A percentile compares a stretch with the other conserved stretches of the same genome.
Conservation (phyloP, 441 rosid genomes). For the Erodium texanum region DNA sequence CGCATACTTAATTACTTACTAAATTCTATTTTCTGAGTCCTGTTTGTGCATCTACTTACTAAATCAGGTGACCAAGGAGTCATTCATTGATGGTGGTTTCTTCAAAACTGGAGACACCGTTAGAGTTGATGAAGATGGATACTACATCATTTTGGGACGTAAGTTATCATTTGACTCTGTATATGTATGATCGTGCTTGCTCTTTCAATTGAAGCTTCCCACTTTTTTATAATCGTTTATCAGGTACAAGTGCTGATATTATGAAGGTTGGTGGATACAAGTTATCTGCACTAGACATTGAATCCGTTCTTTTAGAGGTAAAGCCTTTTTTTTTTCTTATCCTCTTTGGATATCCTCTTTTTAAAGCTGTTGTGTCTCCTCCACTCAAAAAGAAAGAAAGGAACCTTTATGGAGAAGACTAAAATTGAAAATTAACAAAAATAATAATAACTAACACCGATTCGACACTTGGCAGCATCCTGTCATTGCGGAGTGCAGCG, state of each 20-base stretch:
- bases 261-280: slow-evolving; percentile 98
- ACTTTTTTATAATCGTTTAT: slow-evolving; percentile 7
- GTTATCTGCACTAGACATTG: slow-evolving; percentile 87
- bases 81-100: slow-evolving; percentile 81
- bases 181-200: not conserved
- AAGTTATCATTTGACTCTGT: slow-evolving; percentile 24
- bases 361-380: slow-evolving; percentile 4
- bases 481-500: slow-evolving; percentile 73
- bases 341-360: slow-evolving; percentile 1
- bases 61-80: slow-evolving; percentile 56
- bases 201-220: slow-evolving; percentile 10
- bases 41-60: slow-evolving; percentile 13
- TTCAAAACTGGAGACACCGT: slow-evolving; percentile 96
- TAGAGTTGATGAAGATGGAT: slow-evolving; percentile 74
- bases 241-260: slow-evolving; percentile 92
- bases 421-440: not conserved
- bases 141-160: slow-evolving; percentile 87
- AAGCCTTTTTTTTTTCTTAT: slow-evolving; percentile 12
- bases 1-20: not conserved
- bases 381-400: not conserved
- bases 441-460: not conserved
- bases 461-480: slow-evolving; percentile 56
- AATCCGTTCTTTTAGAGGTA: slow-evolving; percentile 87
- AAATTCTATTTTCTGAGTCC: not conserved
- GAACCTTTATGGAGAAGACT: not conserved